phyloP scores from a whole-genome alignment of 1,139 yeast species.

The Diutina scorzettiae region DNA sequence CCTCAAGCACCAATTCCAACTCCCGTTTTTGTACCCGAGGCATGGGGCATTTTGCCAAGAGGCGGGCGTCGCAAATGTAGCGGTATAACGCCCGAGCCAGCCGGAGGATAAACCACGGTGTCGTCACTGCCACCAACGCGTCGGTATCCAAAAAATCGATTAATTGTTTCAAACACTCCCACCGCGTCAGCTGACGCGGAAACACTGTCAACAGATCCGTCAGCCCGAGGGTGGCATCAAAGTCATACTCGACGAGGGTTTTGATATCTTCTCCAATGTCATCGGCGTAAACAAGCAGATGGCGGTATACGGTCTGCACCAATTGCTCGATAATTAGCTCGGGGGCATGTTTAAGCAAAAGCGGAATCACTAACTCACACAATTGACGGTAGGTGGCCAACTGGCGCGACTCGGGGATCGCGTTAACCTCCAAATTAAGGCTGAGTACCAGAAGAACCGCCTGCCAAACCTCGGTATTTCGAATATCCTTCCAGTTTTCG shows the following conservation, averaged over 20 bases:
- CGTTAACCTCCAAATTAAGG: not conserved
- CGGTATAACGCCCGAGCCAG: not conserved
- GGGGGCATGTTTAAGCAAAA: not conserved
- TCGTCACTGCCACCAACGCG: not conserved
- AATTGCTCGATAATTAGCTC: not conserved
- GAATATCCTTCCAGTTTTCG: not conserved
- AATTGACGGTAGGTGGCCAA: not conserved
- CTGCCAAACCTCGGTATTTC: not conserved
- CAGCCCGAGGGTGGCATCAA: not conserved
- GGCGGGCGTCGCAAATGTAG: constrained; percentile 1
- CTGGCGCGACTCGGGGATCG: not conserved
- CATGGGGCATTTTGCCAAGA: constrained; percentile 4
- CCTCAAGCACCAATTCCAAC: not conserved
- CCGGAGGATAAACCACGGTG: not conserved
- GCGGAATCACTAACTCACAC: not conserved
- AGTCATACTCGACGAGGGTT: not conserved
- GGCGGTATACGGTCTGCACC: not conserved
- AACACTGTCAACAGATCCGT: not conserved
- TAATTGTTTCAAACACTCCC: not conserved
- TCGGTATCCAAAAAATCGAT: not conserved
- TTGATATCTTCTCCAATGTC: not conserved
- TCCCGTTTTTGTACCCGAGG: not conserved
- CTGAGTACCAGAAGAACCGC: not conserved
- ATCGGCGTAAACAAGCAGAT: not conserved
- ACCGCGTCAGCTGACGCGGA: not conserved